Base-by-base conservation (phyloP, 2,329 filamentous ascomycete species). In the Chrysoporthe puriensis region DNA sequence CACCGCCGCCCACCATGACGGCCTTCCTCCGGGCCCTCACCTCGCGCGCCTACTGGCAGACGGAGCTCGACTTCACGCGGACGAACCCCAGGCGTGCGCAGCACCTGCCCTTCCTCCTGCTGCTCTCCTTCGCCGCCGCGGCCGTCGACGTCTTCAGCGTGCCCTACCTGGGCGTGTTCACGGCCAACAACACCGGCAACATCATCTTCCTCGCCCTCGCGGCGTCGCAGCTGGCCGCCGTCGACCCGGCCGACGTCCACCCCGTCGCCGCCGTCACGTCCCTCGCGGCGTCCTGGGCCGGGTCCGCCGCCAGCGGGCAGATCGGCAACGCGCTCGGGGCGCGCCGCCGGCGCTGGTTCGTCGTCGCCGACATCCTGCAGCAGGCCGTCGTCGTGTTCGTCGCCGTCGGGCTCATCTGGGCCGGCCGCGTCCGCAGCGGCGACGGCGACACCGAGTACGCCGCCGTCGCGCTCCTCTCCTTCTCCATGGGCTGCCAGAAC, bases 101-200 rank as follows among this genome's bases (percentile, higher is more conserved):
- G 26, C 63, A 64, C 62, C 59, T 69, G n/a, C 68, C 68, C 65
- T 69, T 69, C 62, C 46, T 67, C 42, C 63, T 58, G 14, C 68
- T 69, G 14, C 68, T 66, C 14, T 66, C 62, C 62, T 67, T 69
- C 52, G 65, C 65, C 34, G 68, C 68, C 46, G 68, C 62, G 18
- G 63, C 63, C 43, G 43, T 64, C 63, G 63, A 64, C 34, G 63
- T 64, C 63, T 64, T 64, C 63, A 64, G 63, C 63, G 52, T 64
- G 43, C 63, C 63, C 16, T 64, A 59, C 26, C 63, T 64, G 13
- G 52, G 63, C 54, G 63, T 64, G 43, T 64, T 64, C 63, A 64
- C 63, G 14, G 63, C 63, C 40, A 64, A 64, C 42, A 64, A 64
- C 52, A 64, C 63, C 11, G 63, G 63, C 14, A 64, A 64, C 52